These are phyloP conservation scores for Leptomonas pyrrhocoris DNA, from an alignment of 208 protist genomes.

Conservation along the genomic window DNA sequence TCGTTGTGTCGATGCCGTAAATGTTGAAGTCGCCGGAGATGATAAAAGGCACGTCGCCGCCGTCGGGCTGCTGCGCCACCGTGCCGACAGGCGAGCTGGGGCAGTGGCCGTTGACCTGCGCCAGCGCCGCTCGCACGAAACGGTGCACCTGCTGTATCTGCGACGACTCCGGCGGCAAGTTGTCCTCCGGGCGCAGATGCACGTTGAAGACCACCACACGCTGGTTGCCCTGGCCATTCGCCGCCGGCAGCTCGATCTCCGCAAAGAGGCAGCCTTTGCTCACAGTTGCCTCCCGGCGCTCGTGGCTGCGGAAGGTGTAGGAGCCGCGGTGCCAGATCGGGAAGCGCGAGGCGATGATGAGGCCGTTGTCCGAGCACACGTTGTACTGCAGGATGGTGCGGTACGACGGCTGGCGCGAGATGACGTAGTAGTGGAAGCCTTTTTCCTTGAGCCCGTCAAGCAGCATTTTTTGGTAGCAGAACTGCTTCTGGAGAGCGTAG, in stretches of 20 bases:
- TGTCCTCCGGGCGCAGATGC: constrained; percentile 78
- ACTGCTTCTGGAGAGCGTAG: constrained; percentile 68
- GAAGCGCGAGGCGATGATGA: constrained; percentile 87
- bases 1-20: constrained; percentile 66
- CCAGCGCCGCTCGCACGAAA: constrained; percentile 71
- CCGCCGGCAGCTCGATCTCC: constrained; percentile 70
- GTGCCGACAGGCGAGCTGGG: background rate
- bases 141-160: constrained; percentile 79
- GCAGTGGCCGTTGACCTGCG: constrained; percentile 44
- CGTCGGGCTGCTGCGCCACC: background rate
- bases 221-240: constrained; percentile 25
- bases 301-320: constrained; percentile 77
- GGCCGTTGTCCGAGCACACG: constrained; percentile 83
- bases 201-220: constrained; percentile 85
- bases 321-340: constrained; percentile 82
- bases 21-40: constrained; percentile 89
- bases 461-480: constrained; percentile 80
- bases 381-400: constrained; percentile 78
- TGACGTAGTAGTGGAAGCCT: constrained; percentile 86
- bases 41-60: constrained; percentile 58
- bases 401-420: constrained; percentile 85
- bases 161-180: constrained; percentile 48
- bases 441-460: constrained; percentile 72
- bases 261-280: constrained; percentile 86
- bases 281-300: constrained; percentile 42